Evolutionary conservation across 129 eudicot species (phyloP).

Genomic region (Calendula officinalis): DNA sequence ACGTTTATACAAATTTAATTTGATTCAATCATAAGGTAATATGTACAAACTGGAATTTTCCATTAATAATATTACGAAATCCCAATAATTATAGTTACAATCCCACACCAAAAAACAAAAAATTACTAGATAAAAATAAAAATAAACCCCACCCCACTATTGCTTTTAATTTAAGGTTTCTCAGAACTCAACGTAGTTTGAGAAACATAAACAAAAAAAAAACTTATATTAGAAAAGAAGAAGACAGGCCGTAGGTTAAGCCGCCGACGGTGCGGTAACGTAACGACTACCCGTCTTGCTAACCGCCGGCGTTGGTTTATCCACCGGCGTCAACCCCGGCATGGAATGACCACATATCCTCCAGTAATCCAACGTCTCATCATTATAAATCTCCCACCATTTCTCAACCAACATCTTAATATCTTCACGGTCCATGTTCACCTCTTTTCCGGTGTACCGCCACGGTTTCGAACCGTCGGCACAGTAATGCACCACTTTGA

Average conservation of each 20-base stretch:
- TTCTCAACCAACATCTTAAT: slow-evolving; percentile 50
- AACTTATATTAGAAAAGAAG: neutral
- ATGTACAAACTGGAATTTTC: neutral
- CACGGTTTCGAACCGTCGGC: slow-evolving; percentile 74
- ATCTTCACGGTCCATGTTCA: slow-evolving; percentile 59
- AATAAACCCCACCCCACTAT: neutral
- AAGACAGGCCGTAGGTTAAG: slow-evolving; percentile 13
- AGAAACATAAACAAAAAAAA: neutral
- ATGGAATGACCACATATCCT: slow-evolving; percentile 10
- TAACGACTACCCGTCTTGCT: slow-evolving; percentile 18
- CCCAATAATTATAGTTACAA: slow-evolving; percentile 13
- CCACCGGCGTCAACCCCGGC: slow-evolving; percentile 12
- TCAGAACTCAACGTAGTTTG: neutral
- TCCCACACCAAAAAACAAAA: slow-evolving; percentile 8
- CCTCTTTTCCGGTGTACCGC: slow-evolving; percentile 65
- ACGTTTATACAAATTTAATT: too few relatives aligned
- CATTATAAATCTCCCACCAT: slow-evolving; percentile 65
- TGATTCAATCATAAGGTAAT: too few relatives aligned
- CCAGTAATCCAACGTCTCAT: slow-evolving; percentile 46
- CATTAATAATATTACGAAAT: slow-evolving; percentile 7
- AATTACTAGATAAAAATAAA: neutral
- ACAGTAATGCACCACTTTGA: slow-evolving; percentile 66
- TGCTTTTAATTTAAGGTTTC: neutral
- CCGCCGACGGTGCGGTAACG: slow-evolving; percentile 46
- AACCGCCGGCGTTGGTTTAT: slow-evolving; percentile 2